These are phyloP conservation scores for Kodamaea neixiangensis DNA, from an alignment of 805 yeast species.

Conservation along the genomic window DNA sequence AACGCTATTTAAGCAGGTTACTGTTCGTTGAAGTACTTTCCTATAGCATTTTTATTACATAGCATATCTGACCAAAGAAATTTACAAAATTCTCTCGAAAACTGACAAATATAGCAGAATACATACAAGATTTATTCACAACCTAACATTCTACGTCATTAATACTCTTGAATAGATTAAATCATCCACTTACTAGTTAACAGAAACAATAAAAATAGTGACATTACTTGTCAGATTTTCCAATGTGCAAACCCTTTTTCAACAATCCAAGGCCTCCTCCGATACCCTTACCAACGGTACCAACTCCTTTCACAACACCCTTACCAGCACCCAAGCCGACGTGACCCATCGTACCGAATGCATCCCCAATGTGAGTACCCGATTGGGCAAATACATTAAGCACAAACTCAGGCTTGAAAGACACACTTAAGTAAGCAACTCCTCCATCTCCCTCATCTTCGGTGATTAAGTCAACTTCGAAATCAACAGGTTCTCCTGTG, in stretches of 20 bases:
- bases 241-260: constrained; percentile 39
- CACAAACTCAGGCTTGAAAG: constrained; percentile 73
- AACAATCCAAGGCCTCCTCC: constrained; percentile 36
- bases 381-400: constrained; percentile 34
- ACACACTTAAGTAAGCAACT: constrained; percentile 53
- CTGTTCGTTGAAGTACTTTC: no score
- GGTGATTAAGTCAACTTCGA: constrained; percentile 47
- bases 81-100: no score
- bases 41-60: no score
- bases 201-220: neutral
- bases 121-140: no score
- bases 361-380: constrained; percentile 42
- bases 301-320: constrained; percentile 34
- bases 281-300: constrained; percentile 44
- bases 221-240: constrained; percentile 18
- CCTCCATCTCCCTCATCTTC: constrained; percentile 64
- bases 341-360: constrained; percentile 44
- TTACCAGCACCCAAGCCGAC: constrained; percentile 21
- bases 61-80: no score
- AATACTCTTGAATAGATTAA: neutral
- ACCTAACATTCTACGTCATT: neutral
- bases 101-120: no score
- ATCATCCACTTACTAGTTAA: neutral
- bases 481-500: constrained; percentile 46
- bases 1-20: no score